These are phyloP conservation scores for Lathyrus tuberosus DNA, from an alignment of 306 rosid genomes.

Conservation along the genomic window DNA sequence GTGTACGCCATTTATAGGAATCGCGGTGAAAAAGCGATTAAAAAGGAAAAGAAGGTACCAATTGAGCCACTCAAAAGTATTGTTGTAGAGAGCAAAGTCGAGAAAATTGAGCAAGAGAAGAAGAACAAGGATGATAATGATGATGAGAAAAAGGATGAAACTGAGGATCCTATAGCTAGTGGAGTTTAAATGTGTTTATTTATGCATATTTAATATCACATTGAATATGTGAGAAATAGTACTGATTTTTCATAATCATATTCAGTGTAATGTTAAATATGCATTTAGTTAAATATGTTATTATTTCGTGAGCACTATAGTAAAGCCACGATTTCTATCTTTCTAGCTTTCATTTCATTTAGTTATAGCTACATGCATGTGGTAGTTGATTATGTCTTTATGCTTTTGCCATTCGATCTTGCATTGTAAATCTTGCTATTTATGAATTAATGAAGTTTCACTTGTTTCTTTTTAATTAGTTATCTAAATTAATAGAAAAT, in stretches of 20 bases:
- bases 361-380: conserved; percentile 20
- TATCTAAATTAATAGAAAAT: too few relatives aligned
- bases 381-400: neutral
- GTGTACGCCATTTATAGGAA: conserved; percentile 66
- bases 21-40: conserved; percentile 26
- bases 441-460: neutral
- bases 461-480: too few relatives aligned
- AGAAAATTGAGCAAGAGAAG: conserved; percentile 8
- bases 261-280: too few relatives aligned
- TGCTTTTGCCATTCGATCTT: neutral
- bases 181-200: conserved; percentile 1
- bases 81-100: conserved; percentile 14
- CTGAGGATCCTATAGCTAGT: neutral
- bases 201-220: too few relatives aligned
- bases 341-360: conserved; percentile 20
- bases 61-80: conserved; percentile 38
- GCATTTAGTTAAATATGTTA: neutral
- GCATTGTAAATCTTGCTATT: conserved; percentile 3
- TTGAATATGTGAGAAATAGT: too few relatives aligned
- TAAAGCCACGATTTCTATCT: conserved; percentile 11
- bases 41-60: conserved; percentile 29
- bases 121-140: neutral
- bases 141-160: conserved; percentile 7
- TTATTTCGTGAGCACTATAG: neutral
- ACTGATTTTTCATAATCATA: too few relatives aligned